Percentiles rank a stretch among this genome's conserved stretches.
These are phyloP conservation scores for Paramecium octaurelia DNA, from an alignment of 73 alveolate genomes.

Conservation along the genomic window DNA sequence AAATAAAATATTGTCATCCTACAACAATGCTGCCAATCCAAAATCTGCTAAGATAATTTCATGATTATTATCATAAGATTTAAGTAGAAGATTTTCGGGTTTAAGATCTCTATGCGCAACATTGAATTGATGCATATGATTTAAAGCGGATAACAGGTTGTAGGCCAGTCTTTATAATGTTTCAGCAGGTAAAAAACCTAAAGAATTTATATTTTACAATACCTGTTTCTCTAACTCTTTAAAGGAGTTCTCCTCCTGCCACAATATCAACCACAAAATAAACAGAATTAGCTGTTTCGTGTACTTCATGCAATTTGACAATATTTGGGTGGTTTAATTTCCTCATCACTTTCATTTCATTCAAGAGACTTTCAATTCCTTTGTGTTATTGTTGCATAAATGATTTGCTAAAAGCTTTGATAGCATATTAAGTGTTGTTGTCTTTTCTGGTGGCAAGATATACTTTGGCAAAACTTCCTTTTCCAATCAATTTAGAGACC, in stretches of 20 bases:
- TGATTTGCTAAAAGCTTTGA: conserved; percentile 64
- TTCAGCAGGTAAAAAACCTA: conserved; percentile 33
- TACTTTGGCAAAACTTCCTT: conserved; percentile 72
- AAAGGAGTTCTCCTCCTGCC: conserved; percentile 71
- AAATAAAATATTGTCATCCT: not conserved
- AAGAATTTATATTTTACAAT: not conserved
- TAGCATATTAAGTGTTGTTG: conserved; percentile 61
- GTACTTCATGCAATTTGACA: conserved; percentile 64
- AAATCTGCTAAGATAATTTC: conserved; percentile 51
- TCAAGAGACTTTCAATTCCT: conserved; percentile 54
- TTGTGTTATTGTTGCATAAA: conserved; percentile 15
- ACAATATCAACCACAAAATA: conserved; percentile 64
- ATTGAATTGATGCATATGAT: conserved; percentile 78
- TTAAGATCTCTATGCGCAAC: conserved; percentile 88
- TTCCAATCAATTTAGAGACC: conserved; percentile 63
- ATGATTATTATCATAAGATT: conserved; percentile 31
- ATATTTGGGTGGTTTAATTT: conserved; percentile 69
- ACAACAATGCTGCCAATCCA: conserved; percentile 38
- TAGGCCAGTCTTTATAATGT: not conserved
- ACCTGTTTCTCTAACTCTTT: conserved; percentile 58
- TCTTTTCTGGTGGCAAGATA: conserved; percentile 66
- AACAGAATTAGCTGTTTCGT: conserved; percentile 61
- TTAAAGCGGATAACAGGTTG: conserved; percentile 74
- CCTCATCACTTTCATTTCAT: conserved; percentile 67
- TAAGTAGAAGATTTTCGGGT: conserved; percentile 85